These are phyloP conservation scores for Erodium maritimum DNA, from an alignment of 345 rosid species.

Conservation along the genomic window DNA sequence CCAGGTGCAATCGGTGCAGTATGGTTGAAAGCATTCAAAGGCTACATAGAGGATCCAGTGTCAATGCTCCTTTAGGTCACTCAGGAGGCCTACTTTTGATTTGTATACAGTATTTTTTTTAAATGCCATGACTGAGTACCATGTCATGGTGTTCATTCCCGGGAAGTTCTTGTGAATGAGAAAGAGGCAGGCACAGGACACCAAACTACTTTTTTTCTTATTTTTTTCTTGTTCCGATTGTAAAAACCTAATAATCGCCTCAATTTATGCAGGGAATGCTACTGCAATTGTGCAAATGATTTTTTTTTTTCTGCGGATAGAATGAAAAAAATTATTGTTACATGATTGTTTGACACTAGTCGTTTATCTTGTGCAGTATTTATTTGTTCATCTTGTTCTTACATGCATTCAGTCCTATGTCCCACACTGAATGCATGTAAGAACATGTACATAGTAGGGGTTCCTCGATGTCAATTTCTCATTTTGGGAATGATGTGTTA, in stretches of 20 bases:
- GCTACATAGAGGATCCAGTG: slow-evolving; percentile 84
- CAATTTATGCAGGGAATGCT: not conserved
- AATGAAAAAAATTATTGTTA: too few species aligned
- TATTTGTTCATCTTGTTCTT: too few species aligned
- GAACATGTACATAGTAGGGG: too few species aligned
- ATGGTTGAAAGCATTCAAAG: slow-evolving; percentile 91
- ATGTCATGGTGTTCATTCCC: not conserved
- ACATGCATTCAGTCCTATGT: too few species aligned
- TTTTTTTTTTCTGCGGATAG: too few species aligned
- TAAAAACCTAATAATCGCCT: not conserved
- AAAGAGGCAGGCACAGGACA: not conserved
- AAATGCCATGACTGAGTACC: not conserved
- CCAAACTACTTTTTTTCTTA: too few species aligned
- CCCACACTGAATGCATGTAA: too few species aligned
- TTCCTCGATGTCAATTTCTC: too few species aligned
- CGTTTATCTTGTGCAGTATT: too few species aligned
- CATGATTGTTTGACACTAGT: too few species aligned
- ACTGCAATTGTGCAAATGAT: too few species aligned
- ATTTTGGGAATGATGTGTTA: too few species aligned
- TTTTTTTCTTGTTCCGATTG: not conserved
- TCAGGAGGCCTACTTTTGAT: not conserved
- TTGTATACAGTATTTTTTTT: not conserved
- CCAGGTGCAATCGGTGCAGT: slow-evolving; percentile 91
- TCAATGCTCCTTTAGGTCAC: slow-evolving; percentile 69
- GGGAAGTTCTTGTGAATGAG: not conserved